Base-by-base conservation (phyloP, 768 basidiomycete genomes). In the Psilocybe cyanescens region DNA sequence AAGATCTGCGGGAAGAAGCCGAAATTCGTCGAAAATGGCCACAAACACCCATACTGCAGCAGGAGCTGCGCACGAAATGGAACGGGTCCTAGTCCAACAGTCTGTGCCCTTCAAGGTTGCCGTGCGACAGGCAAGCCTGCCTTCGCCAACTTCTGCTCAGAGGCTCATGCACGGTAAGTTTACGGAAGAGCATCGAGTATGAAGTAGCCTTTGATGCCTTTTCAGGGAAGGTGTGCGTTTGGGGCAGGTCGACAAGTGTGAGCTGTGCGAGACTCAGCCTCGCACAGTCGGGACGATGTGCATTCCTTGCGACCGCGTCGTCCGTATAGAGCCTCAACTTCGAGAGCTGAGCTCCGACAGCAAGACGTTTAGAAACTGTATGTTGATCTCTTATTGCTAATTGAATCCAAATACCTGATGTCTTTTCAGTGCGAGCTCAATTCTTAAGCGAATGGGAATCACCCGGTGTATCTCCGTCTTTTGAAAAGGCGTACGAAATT, bases 11-110 rank as follows among this genome's bases (percentile, higher is more conserved):
- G 83, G 12, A 76, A 76, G 60, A 86, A 81, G 70, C 85, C 86
- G 12, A 88, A 85, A 75, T 88, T 81, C 69, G 72, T 85, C n/a
- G 87, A 87, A 65, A 79, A 82, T 61, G 87, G 87, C 16, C 72
- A 77, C 62, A 78, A 78, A 63, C 86, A 88, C 66, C 79, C 82
- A 33, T 89, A 83, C 69, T 88, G 87, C 67, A 80, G 87, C 65
- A 84, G 79, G 65, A 85, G 81, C 53, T 88, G 87, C 68, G 87
- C 87, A 57, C 77, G 84, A 49, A 80, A 73, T 62, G 79, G 76
- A 45, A 72, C 76, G 60, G 77, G 74, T 45, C 66, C 73, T 45
- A 76, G 69, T 60, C 74, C 78, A 17, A 70, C 72, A 16, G 75
- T 76, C 17, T 88, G 86, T 68, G 59, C 71, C 24, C 79, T 87